Evolutionary conservation across 768 basidiomycete species (phyloP).

Genomic region (Russula compacta): DNA sequence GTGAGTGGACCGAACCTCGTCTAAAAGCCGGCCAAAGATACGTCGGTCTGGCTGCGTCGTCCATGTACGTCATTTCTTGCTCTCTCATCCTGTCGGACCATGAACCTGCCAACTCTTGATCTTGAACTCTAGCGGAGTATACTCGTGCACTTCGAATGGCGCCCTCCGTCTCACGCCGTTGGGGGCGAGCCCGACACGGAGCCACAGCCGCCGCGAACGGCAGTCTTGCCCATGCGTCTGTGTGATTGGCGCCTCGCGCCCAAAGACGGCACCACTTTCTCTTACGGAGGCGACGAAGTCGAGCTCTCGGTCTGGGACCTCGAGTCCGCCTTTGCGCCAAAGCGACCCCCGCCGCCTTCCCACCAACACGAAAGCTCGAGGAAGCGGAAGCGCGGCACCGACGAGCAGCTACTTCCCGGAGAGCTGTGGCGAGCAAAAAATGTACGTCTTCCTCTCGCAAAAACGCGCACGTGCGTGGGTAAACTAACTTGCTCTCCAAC

Average conservation of each 20-base stretch:
- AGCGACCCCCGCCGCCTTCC: conserved; percentile 8
- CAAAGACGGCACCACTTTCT: conserved; percentile 43
- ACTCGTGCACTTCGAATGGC: conserved; percentile 71
- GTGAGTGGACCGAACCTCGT: conserved; percentile 59
- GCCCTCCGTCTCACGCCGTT: conserved; percentile 46
- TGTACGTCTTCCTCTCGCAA: conserved; percentile 29
- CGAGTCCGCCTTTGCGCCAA: conserved; percentile 41
- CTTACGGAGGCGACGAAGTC: conserved; percentile 82
- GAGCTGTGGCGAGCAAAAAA: conserved; percentile 86
- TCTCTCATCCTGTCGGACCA: too few species aligned
- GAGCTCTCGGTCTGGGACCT: conserved; percentile 75
- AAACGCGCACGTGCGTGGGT: too few species aligned
- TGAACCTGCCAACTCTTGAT: not conserved
- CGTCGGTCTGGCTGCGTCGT: conserved; percentile 47
- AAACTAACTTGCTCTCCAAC: too few species aligned
- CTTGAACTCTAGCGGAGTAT: conserved; percentile 33
- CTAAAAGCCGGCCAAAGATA: conserved; percentile 44
- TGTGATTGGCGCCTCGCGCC: conserved; percentile 53
- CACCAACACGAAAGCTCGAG: conserved; percentile 26
- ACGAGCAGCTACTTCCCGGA: conserved; percentile 43
- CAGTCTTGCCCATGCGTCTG: conserved; percentile 59
- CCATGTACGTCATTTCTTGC: conserved; percentile 36
- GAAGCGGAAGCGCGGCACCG: conserved; percentile 51
- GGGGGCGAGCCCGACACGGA: conserved; percentile 19
- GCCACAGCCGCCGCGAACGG: conserved; percentile 22